Evolutionary conservation across 2,329 filamentous ascomycete genomes (phyloP).

Genomic region (Clarireedia homoeocarpa): DNA sequence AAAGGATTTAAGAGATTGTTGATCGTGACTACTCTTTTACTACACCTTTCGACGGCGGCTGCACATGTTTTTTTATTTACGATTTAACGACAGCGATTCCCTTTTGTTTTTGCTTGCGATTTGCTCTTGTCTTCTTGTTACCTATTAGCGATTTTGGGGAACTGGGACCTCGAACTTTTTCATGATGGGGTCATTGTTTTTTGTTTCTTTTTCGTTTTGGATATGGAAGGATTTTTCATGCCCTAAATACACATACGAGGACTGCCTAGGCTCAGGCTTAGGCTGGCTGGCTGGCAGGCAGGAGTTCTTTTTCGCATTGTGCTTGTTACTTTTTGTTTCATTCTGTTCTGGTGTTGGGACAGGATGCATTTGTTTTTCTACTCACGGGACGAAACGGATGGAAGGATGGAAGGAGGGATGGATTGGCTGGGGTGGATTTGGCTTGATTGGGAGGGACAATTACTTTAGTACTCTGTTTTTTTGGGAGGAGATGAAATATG

Average conservation of each 20-base stretch:
- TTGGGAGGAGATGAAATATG: background rate
- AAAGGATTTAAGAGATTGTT: conserved; percentile 8
- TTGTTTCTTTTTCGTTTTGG: background rate
- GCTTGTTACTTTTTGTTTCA: background rate
- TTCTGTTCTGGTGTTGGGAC: background rate
- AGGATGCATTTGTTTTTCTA: conserved; percentile 4
- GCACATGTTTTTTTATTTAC: conserved; percentile 21
- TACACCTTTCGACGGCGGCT: background rate
- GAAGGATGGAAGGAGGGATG: background rate
- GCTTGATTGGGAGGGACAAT: background rate
- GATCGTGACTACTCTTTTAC: background rate
- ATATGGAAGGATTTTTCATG: conserved; percentile 10
- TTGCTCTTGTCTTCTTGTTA: conserved; percentile 12
- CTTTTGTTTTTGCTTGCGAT: conserved; percentile 14
- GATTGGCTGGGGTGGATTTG: background rate
- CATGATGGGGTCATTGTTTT: background rate
- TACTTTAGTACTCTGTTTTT: background rate
- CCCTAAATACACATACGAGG: background rate
- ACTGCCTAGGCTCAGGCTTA: conserved; percentile 6
- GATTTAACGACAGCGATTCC: conserved; percentile 26
- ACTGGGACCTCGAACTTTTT: background rate
- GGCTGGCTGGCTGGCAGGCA: background rate
- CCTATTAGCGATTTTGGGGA: conserved; percentile 16
- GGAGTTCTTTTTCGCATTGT: conserved; percentile 6
- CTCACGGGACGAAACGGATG: conserved; percentile 4